phyloP scores from a whole-genome alignment of 208 protist genomes.

The Lotmaria passim region DNA sequence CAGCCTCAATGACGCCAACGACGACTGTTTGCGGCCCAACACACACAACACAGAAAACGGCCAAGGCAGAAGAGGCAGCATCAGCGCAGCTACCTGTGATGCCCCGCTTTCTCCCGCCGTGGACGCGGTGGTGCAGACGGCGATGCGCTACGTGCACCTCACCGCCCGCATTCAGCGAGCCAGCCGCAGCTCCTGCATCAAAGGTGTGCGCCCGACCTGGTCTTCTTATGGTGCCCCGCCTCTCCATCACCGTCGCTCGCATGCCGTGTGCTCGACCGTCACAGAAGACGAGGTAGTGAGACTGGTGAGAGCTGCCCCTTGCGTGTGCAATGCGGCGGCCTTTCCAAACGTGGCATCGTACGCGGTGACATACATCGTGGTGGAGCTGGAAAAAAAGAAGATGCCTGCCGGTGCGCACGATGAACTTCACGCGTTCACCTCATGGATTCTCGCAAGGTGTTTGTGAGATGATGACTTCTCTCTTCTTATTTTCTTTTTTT shows the following conservation, averaged over 20 bases:
- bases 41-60: background rate
- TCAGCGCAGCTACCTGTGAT: no score
- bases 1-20: background rate
- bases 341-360: background rate
- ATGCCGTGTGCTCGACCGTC: conserved; percentile 33
- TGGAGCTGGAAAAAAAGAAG: conserved; percentile 24
- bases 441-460: conserved; percentile 52
- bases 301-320: conserved; percentile 24
- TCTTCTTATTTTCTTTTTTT: background rate
- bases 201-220: background rate
- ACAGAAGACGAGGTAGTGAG: conserved; percentile 2
- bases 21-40: no score
- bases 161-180: conserved; percentile 8
- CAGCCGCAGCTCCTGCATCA: no score
- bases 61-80: background rate
- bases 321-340: conserved; percentile 1
- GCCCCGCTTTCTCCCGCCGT: conserved; percentile 4
- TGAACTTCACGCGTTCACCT: conserved; percentile 43
- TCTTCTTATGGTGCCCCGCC: background rate
- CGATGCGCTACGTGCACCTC: conserved; percentile 20
- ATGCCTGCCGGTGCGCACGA: conserved; percentile 24
- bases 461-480: conserved; percentile 1
- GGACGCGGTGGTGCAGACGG: conserved; percentile 27
- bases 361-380: conserved; percentile 27
- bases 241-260: background rate